Evolutionary conservation across 148 eudicot species (phyloP), one percentile per base, ranked within the genome.

Genomic region (Suaeda aralocaspica): DNA sequence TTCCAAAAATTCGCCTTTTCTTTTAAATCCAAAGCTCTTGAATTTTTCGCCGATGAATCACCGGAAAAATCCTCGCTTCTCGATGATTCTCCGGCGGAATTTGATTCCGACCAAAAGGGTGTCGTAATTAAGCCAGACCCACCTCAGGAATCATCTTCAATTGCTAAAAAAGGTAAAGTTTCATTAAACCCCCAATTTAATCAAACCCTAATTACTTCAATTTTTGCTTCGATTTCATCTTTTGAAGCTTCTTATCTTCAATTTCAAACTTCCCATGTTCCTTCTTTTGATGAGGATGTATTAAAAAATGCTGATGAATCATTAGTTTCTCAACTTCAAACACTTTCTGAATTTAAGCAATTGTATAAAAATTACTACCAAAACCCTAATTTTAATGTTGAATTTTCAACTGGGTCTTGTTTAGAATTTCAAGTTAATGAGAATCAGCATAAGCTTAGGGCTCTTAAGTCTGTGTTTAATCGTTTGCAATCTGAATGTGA

Each of bases 401-500:
- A 88, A 61, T 84, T 84, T 48, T 72, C 86, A 33, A 75, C 80
- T 65, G 91, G 87, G 82, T 88, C 98, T 53, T 83, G 85, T 58
- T 82, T 86, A 59, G 98, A 93, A 69, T 86, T 89, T 33, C 95
- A 88, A 77, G 98, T 93, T 46, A 87, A 90, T 76, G 98, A 93
- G 89, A 90, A 93, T 79, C 98, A 93, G 85, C 88, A 88, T 82
- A 93, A 88, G 81, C 90, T 93, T 50, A 84, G 98, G 72, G 84
- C 85, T 52, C 65, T 93, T 68, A 94, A 90, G 74, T 84, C 95
- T 19, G 84, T 86, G 29, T 84, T 93, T 71, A 93, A 93, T 57
- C 82, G 86, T 5, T 81, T 87, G 68, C 96, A 88, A 50, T 69
- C 91, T 9, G 90, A 88, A 67, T 88, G 90, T 34, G 98, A 93